These are phyloP conservation scores for Plectosphaerella plurivora DNA, from an alignment of 2,329 filamentous ascomycete species.

Conservation along the genomic window DNA sequence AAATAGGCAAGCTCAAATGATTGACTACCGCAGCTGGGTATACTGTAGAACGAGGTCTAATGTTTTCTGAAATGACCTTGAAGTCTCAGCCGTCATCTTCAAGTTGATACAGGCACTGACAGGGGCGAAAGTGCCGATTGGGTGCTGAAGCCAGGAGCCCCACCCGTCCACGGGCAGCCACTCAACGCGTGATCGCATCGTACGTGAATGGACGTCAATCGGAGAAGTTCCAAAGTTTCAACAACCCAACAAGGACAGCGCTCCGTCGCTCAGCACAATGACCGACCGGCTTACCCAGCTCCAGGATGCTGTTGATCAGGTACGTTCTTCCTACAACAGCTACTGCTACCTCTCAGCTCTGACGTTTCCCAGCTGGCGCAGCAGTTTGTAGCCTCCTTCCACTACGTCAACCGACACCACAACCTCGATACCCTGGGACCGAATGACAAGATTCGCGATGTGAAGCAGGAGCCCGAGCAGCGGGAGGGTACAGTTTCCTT, in stretches of 20 bases:
- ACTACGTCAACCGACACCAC: conserved; percentile 65
- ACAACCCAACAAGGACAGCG: background rate
- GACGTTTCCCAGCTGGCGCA: conserved; percentile 51
- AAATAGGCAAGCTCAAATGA: too few species aligned
- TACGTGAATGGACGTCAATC: background rate
- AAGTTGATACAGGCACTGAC: too few species aligned
- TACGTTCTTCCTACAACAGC: conserved; percentile 25
- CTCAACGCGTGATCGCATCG: background rate
- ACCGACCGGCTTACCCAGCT: conserved; percentile 76
- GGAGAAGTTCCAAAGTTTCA: background rate
- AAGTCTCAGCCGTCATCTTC: too few species aligned
- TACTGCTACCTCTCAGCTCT: background rate
- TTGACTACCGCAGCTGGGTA: too few species aligned
- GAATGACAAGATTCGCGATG: conserved; percentile 54
- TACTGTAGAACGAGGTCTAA: too few species aligned
- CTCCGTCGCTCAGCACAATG: conserved; percentile 38
- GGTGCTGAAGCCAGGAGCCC: background rate
- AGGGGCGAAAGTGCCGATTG: background rate
- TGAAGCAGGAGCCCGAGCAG: conserved; percentile 48
- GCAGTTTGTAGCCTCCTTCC: conserved; percentile 63
- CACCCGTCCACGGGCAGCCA: background rate
- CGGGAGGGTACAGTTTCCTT: conserved; percentile 37
- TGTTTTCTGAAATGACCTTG: too few species aligned
- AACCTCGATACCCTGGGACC: conserved; percentile 57
- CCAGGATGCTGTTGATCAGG: conserved; percentile 81